These are phyloP conservation scores for Gilbertella persicaria DNA, from an alignment of 371 early-diverging fungal genomes.

Conservation along the genomic window DNA sequence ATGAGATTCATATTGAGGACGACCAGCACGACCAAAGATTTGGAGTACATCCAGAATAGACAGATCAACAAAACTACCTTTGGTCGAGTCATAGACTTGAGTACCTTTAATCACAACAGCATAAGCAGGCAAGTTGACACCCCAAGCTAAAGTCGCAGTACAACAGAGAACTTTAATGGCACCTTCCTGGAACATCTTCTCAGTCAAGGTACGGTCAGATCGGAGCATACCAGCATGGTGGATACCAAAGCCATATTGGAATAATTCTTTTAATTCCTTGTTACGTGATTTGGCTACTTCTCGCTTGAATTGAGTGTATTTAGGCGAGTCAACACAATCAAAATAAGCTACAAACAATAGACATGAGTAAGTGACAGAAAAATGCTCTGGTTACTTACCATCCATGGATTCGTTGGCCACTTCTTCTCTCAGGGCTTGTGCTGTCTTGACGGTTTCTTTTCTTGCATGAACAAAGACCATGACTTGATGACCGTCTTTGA, in stretches of 20 bases:
- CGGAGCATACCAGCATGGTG: conserved; percentile 99
- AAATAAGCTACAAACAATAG: conserved; percentile 35
- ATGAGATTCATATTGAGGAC: conserved; percentile 92
- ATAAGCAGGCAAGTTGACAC: conserved; percentile 99
- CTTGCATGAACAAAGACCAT: conserved; percentile 99
- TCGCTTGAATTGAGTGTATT: conserved; percentile 27
- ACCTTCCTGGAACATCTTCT: conserved; percentile 92
- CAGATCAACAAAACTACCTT: conserved; percentile 90
- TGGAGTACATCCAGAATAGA: conserved; percentile 97
- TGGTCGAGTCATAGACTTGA: conserved; percentile 92
- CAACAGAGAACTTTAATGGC: conserved; percentile 91
- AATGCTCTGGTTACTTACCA: conserved; percentile 47
- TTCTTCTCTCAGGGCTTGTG: conserved; percentile 79
- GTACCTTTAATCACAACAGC: conserved; percentile 99
- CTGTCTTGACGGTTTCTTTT: conserved; percentile 94
- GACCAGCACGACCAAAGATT: conserved; percentile 99
- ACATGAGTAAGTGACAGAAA: not conserved
- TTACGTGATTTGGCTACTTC: conserved; percentile 71
- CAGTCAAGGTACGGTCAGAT: conserved; percentile 86
- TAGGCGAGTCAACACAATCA: conserved; percentile 37
- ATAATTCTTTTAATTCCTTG: conserved; percentile 86
- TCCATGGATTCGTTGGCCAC: conserved; percentile 63
- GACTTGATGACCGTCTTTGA: conserved; percentile 90
- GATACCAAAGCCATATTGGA: conserved; percentile 86
- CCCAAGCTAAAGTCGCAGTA: conserved; percentile 99